Conservation (phyloP, 108 stramenopile genomes). For the Skeletonema tropicum region DNA sequence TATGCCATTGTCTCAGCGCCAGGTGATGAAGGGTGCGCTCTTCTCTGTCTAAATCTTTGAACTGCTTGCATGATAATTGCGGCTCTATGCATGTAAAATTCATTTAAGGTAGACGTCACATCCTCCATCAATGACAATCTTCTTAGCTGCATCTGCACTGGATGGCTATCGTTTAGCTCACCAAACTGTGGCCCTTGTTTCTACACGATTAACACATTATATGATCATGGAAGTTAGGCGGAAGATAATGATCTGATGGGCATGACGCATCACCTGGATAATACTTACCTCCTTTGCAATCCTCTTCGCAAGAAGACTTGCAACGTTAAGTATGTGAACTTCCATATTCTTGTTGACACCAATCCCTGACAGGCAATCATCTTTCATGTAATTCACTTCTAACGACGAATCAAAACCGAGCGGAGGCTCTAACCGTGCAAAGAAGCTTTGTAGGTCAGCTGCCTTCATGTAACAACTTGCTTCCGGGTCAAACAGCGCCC, state of each 20-base stretch:
- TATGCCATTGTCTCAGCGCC: not conserved
- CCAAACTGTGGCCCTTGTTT: slow-evolving; percentile 44
- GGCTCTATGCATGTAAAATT: slow-evolving; percentile 21
- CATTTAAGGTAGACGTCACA: slow-evolving; percentile 17
- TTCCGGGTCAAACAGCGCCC: slow-evolving; percentile 46
- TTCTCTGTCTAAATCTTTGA: slow-evolving; percentile 14
- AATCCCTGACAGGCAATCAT: slow-evolving; percentile 31
- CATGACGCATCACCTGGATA: not conserved
- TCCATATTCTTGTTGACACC: slow-evolving; percentile 24
- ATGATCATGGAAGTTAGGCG: not conserved
- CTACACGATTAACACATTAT: not conserved
- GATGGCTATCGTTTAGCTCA: slow-evolving; percentile 33
- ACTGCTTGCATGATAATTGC: slow-evolving; percentile 14
- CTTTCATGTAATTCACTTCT: slow-evolving; percentile 14
- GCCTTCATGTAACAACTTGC: slow-evolving; percentile 26
- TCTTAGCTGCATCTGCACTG: slow-evolving; percentile 13
- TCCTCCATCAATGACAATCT: slow-evolving; percentile 6
- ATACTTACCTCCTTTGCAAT: slow-evolving; percentile 32
- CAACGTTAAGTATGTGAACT: slow-evolving; percentile 45
- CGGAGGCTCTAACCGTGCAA: slow-evolving; percentile 34
- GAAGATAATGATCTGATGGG: not conserved
- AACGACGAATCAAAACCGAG: slow-evolving; percentile 27
- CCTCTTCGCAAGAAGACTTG: slow-evolving; percentile 34
- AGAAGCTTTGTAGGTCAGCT: slow-evolving; percentile 29
- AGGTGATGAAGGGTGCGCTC: not conserved